These are phyloP conservation scores for Plasmodium berghei DNA, from an alignment of 169 alveolate species.

Conservation along the genomic window DNA sequence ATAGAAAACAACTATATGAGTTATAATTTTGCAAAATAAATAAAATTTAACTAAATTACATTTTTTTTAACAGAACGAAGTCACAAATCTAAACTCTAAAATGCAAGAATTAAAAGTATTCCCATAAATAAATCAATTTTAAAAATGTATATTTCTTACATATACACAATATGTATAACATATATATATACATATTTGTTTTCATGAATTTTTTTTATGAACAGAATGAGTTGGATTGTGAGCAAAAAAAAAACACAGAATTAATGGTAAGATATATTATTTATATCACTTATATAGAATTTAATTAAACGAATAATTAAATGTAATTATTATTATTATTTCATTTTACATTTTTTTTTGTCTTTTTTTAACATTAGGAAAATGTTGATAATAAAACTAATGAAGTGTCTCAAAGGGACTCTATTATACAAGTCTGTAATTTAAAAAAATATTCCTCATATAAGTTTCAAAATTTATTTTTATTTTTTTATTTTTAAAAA, in stretches of 20 bases:
- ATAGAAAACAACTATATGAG: not conserved
- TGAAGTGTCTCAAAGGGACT: conserved; percentile 47
- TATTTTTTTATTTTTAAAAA: not conserved
- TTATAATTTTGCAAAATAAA: no score
- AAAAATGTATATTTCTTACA: no score
- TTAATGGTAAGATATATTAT: conserved; percentile 14
- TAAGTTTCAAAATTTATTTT: not conserved
- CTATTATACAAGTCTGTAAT: conserved; percentile 38
- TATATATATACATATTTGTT: not conserved
- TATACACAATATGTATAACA: no score
- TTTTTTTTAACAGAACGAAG: conserved; percentile 15
- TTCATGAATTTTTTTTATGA: not conserved
- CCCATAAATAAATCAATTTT: no score
- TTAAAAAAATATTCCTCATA: not conserved
- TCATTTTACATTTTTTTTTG: not conserved
- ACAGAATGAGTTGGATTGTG: conserved; percentile 16
- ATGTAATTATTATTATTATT: not conserved
- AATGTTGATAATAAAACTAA: conserved; percentile 17
- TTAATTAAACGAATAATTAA: not conserved
- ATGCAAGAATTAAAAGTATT: conserved; percentile 40
- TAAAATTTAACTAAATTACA: no score
- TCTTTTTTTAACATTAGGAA: conserved; percentile 19
- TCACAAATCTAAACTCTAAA: conserved; percentile 13
- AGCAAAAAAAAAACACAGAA: conserved; percentile 12
- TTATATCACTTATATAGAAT: no score